Evolutionary conservation across 305 asterid genomes (phyloP).

Genomic region (Ajuga reptans): DNA sequence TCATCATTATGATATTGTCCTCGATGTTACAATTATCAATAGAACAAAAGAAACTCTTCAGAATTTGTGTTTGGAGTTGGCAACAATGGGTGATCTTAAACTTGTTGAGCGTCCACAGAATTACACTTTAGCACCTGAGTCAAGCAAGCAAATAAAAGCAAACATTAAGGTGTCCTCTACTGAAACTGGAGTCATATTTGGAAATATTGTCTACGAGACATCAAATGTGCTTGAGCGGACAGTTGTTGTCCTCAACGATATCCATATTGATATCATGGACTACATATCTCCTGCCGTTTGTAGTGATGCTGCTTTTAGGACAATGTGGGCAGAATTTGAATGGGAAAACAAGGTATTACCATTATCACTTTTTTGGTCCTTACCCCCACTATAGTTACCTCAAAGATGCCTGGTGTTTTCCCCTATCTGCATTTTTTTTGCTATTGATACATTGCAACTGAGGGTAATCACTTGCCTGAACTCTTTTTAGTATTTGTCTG

Average conservation of each 20-base stretch:
- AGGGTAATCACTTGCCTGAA: conserved; percentile 1
- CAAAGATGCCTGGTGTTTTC: conserved; percentile 2
- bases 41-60: conserved; percentile 64
- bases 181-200: conserved; percentile 61
- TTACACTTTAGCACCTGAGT: conserved; percentile 53
- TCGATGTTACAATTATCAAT: conserved; percentile 54
- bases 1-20: conserved; percentile 54
- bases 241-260: conserved; percentile 54
- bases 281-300: conserved; percentile 64
- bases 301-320: conserved; percentile 51
- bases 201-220: conserved; percentile 60
- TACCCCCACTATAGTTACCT: neutral
- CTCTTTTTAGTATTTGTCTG: neutral
- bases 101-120: conserved; percentile 65
- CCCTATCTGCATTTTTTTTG: neutral
- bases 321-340: conserved; percentile 72
- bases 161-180: conserved; percentile 59
- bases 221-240: conserved; percentile 60
- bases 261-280: conserved; percentile 67
- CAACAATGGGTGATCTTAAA: conserved; percentile 68
- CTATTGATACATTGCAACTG: neutral
- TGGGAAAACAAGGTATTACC: conserved; percentile 66
- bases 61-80: conserved; percentile 58
- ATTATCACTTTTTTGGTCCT: neutral
- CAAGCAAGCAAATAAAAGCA: conserved; percentile 56